Percentiles rank a stretch among this genome's conserved stretches.
Conservation (phyloP, 306 rosid species). For the Vachellia pachyceras region DNA sequence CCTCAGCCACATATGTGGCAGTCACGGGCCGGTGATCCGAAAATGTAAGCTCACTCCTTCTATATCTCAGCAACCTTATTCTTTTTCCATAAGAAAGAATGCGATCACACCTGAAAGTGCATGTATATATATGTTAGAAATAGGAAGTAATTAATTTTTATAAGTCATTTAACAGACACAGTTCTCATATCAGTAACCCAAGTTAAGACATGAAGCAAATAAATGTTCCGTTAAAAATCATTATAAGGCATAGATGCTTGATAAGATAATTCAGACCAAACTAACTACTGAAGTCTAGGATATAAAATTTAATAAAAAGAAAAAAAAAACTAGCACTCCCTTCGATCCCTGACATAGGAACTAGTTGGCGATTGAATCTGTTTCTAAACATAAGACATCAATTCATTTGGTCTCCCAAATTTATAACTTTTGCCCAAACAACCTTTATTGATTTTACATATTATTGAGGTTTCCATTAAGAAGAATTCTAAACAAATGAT, state of each 20-base stretch:
- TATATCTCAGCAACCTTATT: constrained; percentile 66
- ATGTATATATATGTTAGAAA: constrained; percentile 16
- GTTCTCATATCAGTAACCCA: not conserved
- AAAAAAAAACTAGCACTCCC: too few species aligned
- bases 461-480: too few species aligned
- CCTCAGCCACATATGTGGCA: constrained; percentile 81
- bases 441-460: too few species aligned
- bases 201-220: not conserved
- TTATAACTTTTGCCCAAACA: not conserved
- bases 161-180: not conserved
- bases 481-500: too few species aligned
- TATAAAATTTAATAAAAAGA: not conserved
- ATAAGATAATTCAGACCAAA: constrained; percentile 5
- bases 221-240: not conserved
- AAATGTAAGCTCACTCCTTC: constrained; percentile 61
- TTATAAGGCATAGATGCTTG: not conserved
- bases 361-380: too few species aligned
- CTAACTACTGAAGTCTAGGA: not conserved
- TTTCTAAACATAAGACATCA: too few species aligned
- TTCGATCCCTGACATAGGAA: not conserved
- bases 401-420: not conserved
- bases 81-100: constrained; percentile 88
- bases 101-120: constrained; percentile 89
- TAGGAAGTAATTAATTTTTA: not conserved
- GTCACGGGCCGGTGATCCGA: constrained; percentile 99